phyloP scores from a whole-genome alignment of 2,329 filamentous ascomycete species.

The Gnomoniopsis sp. region DNA sequence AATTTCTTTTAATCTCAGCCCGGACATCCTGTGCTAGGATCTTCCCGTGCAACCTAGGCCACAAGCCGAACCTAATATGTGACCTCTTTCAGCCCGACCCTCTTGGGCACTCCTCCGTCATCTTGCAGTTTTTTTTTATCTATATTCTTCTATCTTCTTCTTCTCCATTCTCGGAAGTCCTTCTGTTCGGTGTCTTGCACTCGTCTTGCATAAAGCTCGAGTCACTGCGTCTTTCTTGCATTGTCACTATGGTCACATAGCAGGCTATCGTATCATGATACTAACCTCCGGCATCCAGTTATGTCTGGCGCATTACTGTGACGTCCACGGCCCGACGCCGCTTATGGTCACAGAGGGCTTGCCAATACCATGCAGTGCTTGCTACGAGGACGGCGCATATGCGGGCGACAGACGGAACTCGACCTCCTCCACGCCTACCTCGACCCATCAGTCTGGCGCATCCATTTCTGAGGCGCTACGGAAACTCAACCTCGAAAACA shows the following conservation, averaged over 20 bases:
- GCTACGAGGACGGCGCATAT: conserved; percentile 43
- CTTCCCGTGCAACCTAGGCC: conserved; percentile 5
- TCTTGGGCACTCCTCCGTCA: not conserved
- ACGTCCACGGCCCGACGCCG: conserved; percentile 66
- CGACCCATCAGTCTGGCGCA: conserved; percentile 27
- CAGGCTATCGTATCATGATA: conserved; percentile 23
- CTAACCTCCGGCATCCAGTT: conserved; percentile 51
- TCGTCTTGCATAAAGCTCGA: not conserved
- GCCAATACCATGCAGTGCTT: conserved; percentile 57
- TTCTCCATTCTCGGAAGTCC: not conserved
- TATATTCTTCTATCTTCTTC: too few relatives aligned
- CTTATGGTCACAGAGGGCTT: conserved; percentile 68
- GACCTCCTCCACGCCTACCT: conserved; percentile 32
- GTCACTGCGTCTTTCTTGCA: not conserved
- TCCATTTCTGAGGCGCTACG: conserved; percentile 45
- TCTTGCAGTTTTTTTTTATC: not conserved
- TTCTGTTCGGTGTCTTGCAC: not conserved
- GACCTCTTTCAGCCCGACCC: conserved; percentile 2
- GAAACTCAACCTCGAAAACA: conserved; percentile 40
- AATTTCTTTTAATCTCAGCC: conserved; percentile 2
- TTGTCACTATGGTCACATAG: conserved; percentile 3
- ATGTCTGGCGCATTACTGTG: conserved; percentile 68
- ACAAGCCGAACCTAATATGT: conserved; percentile 8
- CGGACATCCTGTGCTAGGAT: conserved; percentile 1
- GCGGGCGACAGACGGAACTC: conserved; percentile 37